A percentile compares a stretch with the other conserved stretches of the same genome.
Evolutionary conservation across 2,329 filamentous ascomycete species (phyloP).

Genomic region (Periconia sp.): DNA sequence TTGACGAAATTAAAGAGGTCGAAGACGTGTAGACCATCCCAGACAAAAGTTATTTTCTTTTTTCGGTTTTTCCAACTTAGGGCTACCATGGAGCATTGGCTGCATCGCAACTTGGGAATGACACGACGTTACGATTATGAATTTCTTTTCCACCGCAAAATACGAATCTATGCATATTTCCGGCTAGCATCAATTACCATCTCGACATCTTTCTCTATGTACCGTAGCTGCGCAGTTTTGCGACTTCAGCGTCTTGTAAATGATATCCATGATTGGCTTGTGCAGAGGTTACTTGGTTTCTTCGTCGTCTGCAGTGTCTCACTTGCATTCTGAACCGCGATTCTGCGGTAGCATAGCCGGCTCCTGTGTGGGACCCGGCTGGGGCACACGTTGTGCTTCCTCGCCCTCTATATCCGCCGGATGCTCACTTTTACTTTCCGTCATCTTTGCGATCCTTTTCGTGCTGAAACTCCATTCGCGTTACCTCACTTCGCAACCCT

Average conservation of each 20-base stretch:
- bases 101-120: background rate
- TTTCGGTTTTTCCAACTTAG: slow-evolving; percentile 4
- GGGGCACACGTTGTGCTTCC: background rate
- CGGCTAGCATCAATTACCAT: background rate
- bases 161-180: background rate
- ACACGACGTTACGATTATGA: slow-evolving; percentile 1
- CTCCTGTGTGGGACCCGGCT: background rate
- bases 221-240: background rate
- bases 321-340: background rate
- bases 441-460: background rate
- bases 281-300: too few species aligned
- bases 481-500: slow-evolving; percentile 33
- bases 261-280: too few species aligned
- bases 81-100: slow-evolving; percentile 4
- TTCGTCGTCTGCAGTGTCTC: too few species aligned
- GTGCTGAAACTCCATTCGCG: background rate
- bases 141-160: background rate
- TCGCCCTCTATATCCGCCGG: too few species aligned
- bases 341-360: background rate
- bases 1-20: slow-evolving; percentile 17
- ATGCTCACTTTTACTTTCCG: too few species aligned
- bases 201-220: background rate
- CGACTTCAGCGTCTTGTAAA: too few species aligned
- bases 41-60: slow-evolving; percentile 1
- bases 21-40: slow-evolving; percentile 3